Percentiles rank a stretch among this genome's conserved stretches.
Conservation (phyloP, 352 stramenopile genomes). For the Pythium sp. region DNA sequence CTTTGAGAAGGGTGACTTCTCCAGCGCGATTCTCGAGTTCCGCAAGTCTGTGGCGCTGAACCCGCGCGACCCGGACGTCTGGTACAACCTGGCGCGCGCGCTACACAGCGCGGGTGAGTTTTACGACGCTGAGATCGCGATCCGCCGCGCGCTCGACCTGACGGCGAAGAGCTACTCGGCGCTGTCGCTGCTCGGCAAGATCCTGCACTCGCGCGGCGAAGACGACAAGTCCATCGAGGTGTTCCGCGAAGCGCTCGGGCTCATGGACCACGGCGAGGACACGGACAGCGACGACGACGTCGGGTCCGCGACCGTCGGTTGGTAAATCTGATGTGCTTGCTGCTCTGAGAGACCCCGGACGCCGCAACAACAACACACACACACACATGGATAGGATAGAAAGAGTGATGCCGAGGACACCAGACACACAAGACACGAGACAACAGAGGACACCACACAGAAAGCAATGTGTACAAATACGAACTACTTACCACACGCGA, state of each 20-base stretch:
- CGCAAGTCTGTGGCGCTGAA: slow-evolving; percentile 70
- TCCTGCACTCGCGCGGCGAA: slow-evolving; percentile 75
- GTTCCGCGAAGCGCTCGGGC: slow-evolving; percentile 67
- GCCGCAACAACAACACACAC: neutral
- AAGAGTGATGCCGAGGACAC: neutral
- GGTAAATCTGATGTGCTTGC: slow-evolving; percentile 27
- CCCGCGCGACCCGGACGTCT: slow-evolving; percentile 64
- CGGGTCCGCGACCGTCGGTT: slow-evolving; percentile 75
- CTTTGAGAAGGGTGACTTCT: slow-evolving; percentile 64
- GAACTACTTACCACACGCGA: neutral
- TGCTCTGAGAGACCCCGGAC: neutral
- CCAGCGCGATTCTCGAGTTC: slow-evolving; percentile 56
- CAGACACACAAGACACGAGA: neutral
- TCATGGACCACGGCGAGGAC: slow-evolving; percentile 63
- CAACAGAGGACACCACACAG: slow-evolving; percentile 1
- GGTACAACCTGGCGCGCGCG: slow-evolving; percentile 71
- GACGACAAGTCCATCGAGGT: slow-evolving; percentile 73
- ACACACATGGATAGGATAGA: slow-evolving; percentile 10
- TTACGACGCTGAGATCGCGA: slow-evolving; percentile 66
- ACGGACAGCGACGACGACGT: slow-evolving; percentile 75
- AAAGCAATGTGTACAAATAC: slow-evolving; percentile 8
- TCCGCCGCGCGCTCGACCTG: slow-evolving; percentile 52
- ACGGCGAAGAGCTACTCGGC: slow-evolving; percentile 57
- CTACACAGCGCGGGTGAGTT: slow-evolving; percentile 53
- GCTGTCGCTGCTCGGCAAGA: slow-evolving; percentile 79